Evolutionary conservation across 306 rosid species (phyloP).

Genomic region (Albizia julibrissin): DNA sequence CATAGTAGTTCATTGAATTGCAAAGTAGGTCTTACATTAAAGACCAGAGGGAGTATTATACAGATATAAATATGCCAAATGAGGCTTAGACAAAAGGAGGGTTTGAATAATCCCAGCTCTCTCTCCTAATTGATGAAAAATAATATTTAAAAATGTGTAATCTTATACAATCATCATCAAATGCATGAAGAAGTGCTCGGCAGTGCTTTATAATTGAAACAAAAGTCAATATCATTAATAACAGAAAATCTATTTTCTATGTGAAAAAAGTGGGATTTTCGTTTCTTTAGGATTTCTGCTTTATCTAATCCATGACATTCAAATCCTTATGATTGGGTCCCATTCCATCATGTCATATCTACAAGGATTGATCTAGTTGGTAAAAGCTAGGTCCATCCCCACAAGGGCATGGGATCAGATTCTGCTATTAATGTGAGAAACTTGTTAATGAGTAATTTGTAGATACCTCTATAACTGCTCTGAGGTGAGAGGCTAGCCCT

Average conservation of each 20-base stretch:
- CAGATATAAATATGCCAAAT: not conserved
- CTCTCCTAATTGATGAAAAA: slow-evolving; percentile 23
- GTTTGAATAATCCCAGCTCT: not conserved
- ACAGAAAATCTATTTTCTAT: not conserved
- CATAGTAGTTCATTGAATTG: too few relatives aligned
- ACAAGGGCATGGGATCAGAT: not conserved
- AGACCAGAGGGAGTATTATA: not conserved
- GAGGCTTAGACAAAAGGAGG: slow-evolving; percentile 22
- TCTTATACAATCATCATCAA: slow-evolving; percentile 3
- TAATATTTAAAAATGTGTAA: slow-evolving; percentile 15
- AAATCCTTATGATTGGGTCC: slow-evolving; percentile 21
- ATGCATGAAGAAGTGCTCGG: not conserved
- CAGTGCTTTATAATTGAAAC: not conserved
- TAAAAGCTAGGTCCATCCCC: not conserved
- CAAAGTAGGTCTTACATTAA: too few relatives aligned
- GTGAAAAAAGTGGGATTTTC: not conserved
- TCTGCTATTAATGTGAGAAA: not conserved
- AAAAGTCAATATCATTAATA: slow-evolving; percentile 12
- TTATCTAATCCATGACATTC: slow-evolving; percentile 24
- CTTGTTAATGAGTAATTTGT: not conserved
- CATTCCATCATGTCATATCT: not conserved
- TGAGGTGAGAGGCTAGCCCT: not conserved
- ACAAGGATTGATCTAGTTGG: not conserved
- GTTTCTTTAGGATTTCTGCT: slow-evolving; percentile 7
- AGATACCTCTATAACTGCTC: not conserved